Base-by-base conservation (phyloP, 2,329 filamentous ascomycete species). In the Aspergillus brasiliensis region DNA sequence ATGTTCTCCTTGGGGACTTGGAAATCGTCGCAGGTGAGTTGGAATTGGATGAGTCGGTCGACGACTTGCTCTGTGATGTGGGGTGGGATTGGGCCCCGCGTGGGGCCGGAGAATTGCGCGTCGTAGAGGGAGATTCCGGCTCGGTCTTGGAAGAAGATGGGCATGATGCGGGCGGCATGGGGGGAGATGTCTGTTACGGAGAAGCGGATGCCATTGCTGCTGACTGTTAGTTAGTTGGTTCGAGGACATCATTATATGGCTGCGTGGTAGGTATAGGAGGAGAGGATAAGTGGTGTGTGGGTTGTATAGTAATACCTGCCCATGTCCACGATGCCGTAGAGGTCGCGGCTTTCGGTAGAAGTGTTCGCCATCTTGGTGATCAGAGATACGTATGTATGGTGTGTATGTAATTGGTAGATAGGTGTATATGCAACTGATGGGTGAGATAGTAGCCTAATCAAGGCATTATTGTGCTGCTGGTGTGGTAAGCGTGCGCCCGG, bases 171-270 rank as follows among this genome's bases (percentile, higher is more conserved):
- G 23, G 90, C 83, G 40, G 81, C 85, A 3, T 87, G 85, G 21
- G 89, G 88, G 3, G 87, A 84, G n/a, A 96, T 83, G 65, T 92
- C 88, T 8, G 92, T 91, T 69, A 97, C 91, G 47, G 91, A 94
- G 81, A 96, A 96, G 57, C 93, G 91, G 69, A 97, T 94, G 69
- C 92, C 93, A 80, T 97, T 97, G 81, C 92, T 76, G 37, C 42
- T 31, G 37, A n/a, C n/a, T n/a, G 23, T 25, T 53, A 15, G 37
- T 48, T 21, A 8, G 31, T 34, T 54, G 7, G n/a, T n/a, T 38
- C 3, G 17, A 7, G 10, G 25, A 19, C 6, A 13, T 34, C 11
- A 8, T 48, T 56, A 8, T 5, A 3, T 10, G 13, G 15, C 19
- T 23, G 2, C 5, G 31, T 38, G 17, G 21, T 46, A n/a, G 15